Percentiles rank a stretch among this genome's conserved stretches.
phyloP scores from a whole-genome alignment of 1,284 basidiomycete species.

The Takashimella tepidaria region DNA sequence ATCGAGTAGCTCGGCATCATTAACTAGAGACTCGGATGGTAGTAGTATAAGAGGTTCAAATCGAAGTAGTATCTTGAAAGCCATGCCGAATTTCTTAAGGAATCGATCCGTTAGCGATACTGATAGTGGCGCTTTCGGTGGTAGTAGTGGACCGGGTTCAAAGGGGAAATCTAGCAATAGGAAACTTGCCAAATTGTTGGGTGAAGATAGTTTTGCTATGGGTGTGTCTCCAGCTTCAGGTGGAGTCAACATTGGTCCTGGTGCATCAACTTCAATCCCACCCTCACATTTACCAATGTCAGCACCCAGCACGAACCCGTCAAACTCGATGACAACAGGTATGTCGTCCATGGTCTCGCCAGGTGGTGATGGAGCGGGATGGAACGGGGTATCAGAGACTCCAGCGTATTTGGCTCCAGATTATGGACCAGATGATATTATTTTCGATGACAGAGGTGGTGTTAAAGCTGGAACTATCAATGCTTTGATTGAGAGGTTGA shows the following conservation, averaged over 20 bases:
- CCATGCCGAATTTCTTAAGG: constrained; percentile 29
- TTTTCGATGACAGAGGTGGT: constrained; percentile 73
- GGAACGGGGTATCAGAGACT: no score
- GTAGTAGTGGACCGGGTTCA: no score
- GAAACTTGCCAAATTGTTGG: constrained; percentile 71
- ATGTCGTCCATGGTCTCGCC: neutral
- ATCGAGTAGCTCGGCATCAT: constrained; percentile 34
- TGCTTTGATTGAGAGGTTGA: constrained; percentile 82
- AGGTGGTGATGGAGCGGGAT: no score
- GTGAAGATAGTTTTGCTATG: constrained; percentile 55
- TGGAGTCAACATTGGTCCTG: neutral
- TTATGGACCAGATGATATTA: constrained; percentile 71
- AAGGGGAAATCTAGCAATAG: constrained; percentile 24
- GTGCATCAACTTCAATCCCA: neutral
- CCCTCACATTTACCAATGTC: neutral
- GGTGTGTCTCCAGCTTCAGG: neutral
- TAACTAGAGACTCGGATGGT: constrained; percentile 29
- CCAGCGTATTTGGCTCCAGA: constrained; percentile 84
- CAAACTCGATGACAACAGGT: neutral
- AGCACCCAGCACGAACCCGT: neutral
- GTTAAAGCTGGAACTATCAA: constrained; percentile 82
- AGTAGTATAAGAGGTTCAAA: constrained; percentile 30
- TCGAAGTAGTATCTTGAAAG: constrained; percentile 35
- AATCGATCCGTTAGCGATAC: constrained; percentile 29
- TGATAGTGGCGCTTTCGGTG: constrained; percentile 22